A percentile compares a stretch with the other conserved stretches of the same genome.
Evolutionary conservation across 2,329 filamentous ascomycete genomes (phyloP).

Genomic region (Chaetomiaceae sp.): DNA sequence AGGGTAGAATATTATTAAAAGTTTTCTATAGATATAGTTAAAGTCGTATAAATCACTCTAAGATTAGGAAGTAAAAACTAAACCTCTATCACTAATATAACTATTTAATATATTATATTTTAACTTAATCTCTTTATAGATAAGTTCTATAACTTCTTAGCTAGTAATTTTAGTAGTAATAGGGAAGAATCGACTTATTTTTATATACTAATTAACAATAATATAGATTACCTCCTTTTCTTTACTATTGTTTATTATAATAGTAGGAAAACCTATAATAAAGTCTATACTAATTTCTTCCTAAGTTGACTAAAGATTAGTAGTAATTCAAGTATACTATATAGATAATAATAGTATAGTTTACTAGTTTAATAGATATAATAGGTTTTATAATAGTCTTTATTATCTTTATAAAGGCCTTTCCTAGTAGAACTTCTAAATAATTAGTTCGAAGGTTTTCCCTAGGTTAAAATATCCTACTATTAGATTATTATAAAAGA

Average conservation of each 20-base stretch:
- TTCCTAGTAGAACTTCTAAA: neutral
- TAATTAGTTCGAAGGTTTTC: neutral
- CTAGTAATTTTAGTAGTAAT: neutral
- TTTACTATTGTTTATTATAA: neutral
- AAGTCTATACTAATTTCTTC: neutral
- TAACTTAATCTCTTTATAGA: neutral
- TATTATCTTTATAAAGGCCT: neutral
- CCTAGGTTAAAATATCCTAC: neutral
- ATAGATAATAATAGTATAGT: neutral
- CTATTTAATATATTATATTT: neutral
- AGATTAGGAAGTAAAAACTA: neutral
- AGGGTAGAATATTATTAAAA: neutral
- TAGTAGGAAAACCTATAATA: neutral
- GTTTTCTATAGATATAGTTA: neutral
- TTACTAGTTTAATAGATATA: neutral
- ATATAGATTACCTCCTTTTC: neutral
- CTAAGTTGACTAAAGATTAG: neutral
- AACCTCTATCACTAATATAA: neutral
- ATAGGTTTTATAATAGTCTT: neutral
- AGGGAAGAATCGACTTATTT: neutral
- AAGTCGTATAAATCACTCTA: neutral
- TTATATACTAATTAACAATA: neutral
- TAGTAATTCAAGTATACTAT: neutral
- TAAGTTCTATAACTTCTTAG: neutral
- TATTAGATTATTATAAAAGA: neutral